Evolutionary conservation across 225 moss, liverwort and hornwort species (phyloP), one percentile per base, ranked within the genome.

Genomic region (Polytrichum commune): DNA sequence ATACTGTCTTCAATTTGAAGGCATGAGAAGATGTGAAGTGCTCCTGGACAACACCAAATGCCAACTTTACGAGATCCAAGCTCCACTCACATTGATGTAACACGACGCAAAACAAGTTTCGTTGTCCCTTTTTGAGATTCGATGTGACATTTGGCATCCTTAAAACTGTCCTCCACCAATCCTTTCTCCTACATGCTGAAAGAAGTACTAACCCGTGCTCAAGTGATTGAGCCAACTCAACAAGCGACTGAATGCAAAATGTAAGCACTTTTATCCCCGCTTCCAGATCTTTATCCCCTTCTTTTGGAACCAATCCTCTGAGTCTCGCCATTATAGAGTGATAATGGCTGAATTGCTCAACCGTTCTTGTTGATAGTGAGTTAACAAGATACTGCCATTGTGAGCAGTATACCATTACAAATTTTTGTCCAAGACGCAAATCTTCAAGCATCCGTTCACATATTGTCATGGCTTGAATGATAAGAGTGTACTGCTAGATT

Each of bases 231-330:
- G 56, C 56, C 56, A 56, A 56, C 56, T 56, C 56, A 0, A 56
- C 56, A 20, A 56, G 19, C 0, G 83, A 79, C 19, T 83, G 79
- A 5, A 79, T 63, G 22, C 83, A 83, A 64, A 83, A 83, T 18
- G 73, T 60, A 2, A 71, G 73, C 32, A 32, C 32, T 32, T 32
- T 32, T 32, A 32, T 32, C 7, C 32, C 8, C 1, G 7, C 8
- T 32, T 32, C 32, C 32, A 1, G 32, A 32, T 32, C 32, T 32
- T 1, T 8, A 32, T 32, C 32, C 32, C 32, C 32, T 32, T 32
- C 32, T 32, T 0, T 1, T 32, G 32, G 32, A 8, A 32, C 32
- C 32, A 32, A 8, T 32, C 6, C 32, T 32, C 8, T 32, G 32
- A 32, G 7, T 32, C 1, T 32, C 32, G 0, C 6, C 7, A 32